phyloP scores from a whole-genome alignment of 2,329 filamentous ascomycete genomes.

The Falciphora oryzae region DNA sequence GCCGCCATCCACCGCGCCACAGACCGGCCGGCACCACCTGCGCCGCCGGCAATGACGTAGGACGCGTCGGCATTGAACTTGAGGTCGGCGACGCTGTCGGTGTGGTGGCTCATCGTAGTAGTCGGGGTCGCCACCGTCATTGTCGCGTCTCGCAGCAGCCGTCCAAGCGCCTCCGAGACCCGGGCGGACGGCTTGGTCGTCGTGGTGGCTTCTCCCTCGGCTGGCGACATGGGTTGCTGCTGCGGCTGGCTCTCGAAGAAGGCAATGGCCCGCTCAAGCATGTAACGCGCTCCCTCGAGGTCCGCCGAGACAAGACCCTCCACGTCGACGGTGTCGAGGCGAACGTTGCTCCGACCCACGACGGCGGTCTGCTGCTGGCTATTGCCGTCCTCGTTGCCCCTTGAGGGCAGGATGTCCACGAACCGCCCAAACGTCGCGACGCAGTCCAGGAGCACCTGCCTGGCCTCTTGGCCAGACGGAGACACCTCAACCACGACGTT shows the following conservation, averaged over 20 bases:
- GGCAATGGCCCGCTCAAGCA: conserved; percentile 1
- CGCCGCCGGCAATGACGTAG: conserved; percentile 23
- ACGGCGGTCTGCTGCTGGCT: neutral
- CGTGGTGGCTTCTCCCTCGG: neutral
- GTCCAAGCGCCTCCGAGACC: neutral
- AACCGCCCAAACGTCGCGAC: conserved; percentile 6
- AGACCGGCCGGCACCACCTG: conserved; percentile 22
- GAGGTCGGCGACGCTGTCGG: neutral
- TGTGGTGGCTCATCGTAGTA: neutral
- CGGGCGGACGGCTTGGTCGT: neutral
- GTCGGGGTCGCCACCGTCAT: neutral
- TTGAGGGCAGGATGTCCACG: neutral
- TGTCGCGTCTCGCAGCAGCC: neutral
- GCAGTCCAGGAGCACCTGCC: neutral
- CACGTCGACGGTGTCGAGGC: conserved; percentile 5
- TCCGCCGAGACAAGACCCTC: conserved; percentile 9
- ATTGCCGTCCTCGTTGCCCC: too few species aligned
- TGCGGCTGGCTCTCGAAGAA: neutral
- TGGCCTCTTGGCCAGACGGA: neutral
- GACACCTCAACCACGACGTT: neutral
- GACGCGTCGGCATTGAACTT: conserved; percentile 16
- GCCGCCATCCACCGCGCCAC: conserved; percentile 19
- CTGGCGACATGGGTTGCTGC: neutral
- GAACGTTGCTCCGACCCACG: conserved; percentile 1
- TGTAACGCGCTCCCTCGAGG: conserved; percentile 12